Evolutionary conservation across 2,329 filamentous ascomycete genomes (phyloP).

Genomic region (Teratosphaeria nubilosa): DNA sequence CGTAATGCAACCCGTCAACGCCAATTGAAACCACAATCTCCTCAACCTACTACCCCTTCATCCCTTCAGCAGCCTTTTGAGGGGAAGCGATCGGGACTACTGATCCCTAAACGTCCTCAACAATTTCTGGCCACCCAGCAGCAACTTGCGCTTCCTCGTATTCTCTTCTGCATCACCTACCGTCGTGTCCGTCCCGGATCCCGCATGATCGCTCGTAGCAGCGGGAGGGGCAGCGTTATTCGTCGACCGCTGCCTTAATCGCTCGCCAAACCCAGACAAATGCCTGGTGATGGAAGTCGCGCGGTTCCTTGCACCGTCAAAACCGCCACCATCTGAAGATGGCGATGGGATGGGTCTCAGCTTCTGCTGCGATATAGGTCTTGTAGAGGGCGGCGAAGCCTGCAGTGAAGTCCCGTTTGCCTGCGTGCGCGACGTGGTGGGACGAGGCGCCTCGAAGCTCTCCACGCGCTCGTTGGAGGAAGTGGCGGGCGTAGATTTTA

Average conservation of each 20-base stretch:
- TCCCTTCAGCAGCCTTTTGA: not conserved
- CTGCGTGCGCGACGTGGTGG: not conserved
- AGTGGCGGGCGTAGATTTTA: conserved; percentile 11
- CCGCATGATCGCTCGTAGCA: not conserved
- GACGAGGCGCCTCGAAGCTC: not conserved
- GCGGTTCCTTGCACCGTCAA: conserved; percentile 7
- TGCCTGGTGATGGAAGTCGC: conserved; percentile 18
- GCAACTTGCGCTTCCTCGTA: conserved; percentile 30
- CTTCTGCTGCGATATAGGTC: not conserved
- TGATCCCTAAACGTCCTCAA: conserved; percentile 27
- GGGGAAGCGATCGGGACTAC: not conserved
- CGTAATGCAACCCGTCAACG: not conserved
- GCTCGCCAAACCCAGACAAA: conserved; percentile 22
- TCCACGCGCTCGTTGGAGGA: not conserved
- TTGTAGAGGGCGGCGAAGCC: not conserved
- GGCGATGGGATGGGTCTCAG: not conserved
- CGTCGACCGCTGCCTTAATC: conserved; percentile 13
- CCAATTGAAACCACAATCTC: not conserved
- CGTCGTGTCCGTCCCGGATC: not conserved
- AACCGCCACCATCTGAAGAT: not conserved
- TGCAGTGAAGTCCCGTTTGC: not conserved
- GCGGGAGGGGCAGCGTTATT: not conserved
- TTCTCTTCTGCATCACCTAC: conserved; percentile 19
- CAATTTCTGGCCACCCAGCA: conserved; percentile 34
- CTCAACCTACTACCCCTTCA: not conserved